Evolutionary conservation across 768 basidiomycete genomes (phyloP).

Genomic region (Holtermannia corniformis): DNA sequence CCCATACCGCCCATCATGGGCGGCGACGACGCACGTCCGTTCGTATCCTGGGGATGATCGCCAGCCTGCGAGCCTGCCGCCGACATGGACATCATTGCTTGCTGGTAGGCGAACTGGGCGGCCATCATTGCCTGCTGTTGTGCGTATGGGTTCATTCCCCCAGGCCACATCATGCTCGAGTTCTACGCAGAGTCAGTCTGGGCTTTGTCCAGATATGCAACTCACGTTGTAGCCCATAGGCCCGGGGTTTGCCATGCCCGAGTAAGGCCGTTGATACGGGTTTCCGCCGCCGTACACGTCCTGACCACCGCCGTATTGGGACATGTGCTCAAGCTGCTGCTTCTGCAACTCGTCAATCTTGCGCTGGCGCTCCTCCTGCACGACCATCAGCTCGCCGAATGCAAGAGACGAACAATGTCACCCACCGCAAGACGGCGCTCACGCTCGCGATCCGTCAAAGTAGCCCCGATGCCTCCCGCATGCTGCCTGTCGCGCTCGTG

Average conservation of each 20-base stretch:
- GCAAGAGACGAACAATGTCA: background rate
- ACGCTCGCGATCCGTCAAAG: slow-evolving; percentile 87
- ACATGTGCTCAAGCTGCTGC: slow-evolving; percentile 83
- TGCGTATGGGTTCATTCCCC: slow-evolving; percentile 34
- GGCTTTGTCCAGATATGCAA: too few species aligned
- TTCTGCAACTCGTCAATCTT: slow-evolving; percentile 84
- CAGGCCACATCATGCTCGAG: slow-evolving; percentile 14
- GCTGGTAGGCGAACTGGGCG: slow-evolving; percentile 43
- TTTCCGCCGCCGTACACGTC: slow-evolving; percentile 47
- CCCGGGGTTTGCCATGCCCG: slow-evolving; percentile 19
- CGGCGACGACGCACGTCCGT: background rate
- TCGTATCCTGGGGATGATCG: background rate
- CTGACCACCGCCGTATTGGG: slow-evolving; percentile 51
- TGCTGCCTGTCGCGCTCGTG: slow-evolving; percentile 90
- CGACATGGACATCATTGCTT: slow-evolving; percentile 35
- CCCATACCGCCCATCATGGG: background rate
- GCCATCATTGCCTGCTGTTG: slow-evolving; percentile 44
- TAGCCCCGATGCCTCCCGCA: slow-evolving; percentile 88
- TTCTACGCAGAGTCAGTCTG: slow-evolving; percentile 1
- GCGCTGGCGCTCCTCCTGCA: slow-evolving; percentile 72
- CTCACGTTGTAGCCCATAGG: slow-evolving; percentile 22
- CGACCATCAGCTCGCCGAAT: background rate
- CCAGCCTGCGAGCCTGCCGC: slow-evolving; percentile 19
- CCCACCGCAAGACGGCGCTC: slow-evolving; percentile 68
- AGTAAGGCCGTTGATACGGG: slow-evolving; percentile 19